Percentiles rank a stretch among this genome's conserved stretches.
These are phyloP conservation scores for Pseudocercospora vitis DNA, from an alignment of 2,329 filamentous ascomycete species.

Conservation along the genomic window DNA sequence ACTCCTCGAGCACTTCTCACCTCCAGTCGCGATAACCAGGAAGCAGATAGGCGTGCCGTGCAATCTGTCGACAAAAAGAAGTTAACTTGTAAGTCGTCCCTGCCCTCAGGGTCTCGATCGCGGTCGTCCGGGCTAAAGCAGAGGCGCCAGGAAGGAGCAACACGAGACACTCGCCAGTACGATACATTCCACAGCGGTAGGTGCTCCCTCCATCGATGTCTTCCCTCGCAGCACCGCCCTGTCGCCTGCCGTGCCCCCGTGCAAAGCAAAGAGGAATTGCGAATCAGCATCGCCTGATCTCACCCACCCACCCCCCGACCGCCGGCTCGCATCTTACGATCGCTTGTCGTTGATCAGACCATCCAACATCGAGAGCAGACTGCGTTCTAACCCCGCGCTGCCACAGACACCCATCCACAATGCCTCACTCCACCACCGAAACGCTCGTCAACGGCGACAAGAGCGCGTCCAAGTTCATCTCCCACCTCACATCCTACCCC, in stretches of 20 bases:
- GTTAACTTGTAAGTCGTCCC: neutral
- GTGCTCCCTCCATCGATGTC: neutral
- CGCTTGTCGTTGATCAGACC: conserved; percentile 1
- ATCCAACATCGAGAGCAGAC: neutral
- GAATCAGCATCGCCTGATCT: conserved; percentile 4
- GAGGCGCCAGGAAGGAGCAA: too few species aligned
- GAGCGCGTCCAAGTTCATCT: conserved; percentile 49
- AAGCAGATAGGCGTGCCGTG: neutral
- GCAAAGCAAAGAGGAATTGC: too few species aligned
- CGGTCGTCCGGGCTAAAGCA: neutral
- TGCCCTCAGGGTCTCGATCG: neutral
- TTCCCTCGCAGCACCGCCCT: conserved; percentile 2
- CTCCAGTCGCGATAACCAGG: neutral
- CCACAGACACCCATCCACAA: conserved; percentile 27
- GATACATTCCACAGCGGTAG: neutral
- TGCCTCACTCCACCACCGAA: conserved; percentile 51
- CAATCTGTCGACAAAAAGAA: neutral
- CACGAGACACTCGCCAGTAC: too few species aligned
- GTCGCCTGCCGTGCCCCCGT: conserved; percentile 3
- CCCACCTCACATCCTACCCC: conserved; percentile 79
- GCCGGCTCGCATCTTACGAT: neutral
- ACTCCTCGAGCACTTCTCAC: neutral
- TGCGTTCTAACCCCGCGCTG: neutral
- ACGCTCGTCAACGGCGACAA: conserved; percentile 52
- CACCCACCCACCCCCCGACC: neutral